Evolutionary conservation across 2,329 filamentous ascomycete genomes (phyloP).

Genomic region (Phaeosphaeria sp.): DNA sequence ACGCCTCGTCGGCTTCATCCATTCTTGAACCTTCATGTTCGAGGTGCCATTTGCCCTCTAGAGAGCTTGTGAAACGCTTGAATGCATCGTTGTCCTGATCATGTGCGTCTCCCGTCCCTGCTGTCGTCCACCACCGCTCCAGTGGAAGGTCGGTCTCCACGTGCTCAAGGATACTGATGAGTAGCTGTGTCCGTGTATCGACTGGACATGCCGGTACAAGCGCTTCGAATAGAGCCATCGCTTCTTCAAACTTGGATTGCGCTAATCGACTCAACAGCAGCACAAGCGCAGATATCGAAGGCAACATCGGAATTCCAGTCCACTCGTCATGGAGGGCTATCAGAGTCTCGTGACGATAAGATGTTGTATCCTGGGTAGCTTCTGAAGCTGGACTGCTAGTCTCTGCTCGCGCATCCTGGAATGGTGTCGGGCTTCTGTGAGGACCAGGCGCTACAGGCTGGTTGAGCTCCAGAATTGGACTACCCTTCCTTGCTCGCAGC

Average conservation of each 20-base stretch:
- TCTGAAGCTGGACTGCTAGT: too few relatives aligned
- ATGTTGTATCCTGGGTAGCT: too few relatives aligned
- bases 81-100: too few relatives aligned
- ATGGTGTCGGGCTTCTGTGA: too few relatives aligned
- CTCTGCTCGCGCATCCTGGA: too few relatives aligned
- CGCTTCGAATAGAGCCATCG: neutral
- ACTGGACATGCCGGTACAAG: neutral
- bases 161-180: neutral
- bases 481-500: constrained; percentile 88
- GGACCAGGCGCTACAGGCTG: constrained; percentile 63
- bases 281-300: neutral
- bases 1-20: neutral
- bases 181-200: neutral
- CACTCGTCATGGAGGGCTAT: too few relatives aligned
- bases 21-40: neutral
- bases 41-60: neutral
- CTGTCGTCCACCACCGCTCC: neutral
- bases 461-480: constrained; percentile 77
- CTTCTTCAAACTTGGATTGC: neutral
- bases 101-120: neutral
- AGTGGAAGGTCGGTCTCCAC: neutral
- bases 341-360: too few relatives aligned
- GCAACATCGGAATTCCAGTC: too few relatives aligned
- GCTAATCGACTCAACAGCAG: neutral
- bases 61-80: too few relatives aligned